Percentiles rank a stretch among this genome's conserved stretches.
Evolutionary conservation across 2,329 filamentous ascomycete genomes (phyloP).

Genomic region (Penicillium capsulatum): DNA sequence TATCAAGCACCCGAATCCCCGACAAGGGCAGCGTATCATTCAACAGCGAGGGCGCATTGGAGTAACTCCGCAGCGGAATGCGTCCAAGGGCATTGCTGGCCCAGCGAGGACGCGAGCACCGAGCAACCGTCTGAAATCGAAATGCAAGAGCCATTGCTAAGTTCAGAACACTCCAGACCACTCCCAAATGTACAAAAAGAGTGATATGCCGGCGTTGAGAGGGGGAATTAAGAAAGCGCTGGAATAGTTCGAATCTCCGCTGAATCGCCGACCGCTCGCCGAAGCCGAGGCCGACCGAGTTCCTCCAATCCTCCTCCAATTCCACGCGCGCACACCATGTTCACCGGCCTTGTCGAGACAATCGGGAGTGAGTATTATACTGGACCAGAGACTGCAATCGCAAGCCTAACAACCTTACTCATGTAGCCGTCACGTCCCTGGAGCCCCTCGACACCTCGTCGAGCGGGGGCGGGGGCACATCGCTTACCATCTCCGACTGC

Average conservation of each 20-base stretch:
- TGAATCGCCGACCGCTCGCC: constrained; percentile 26
- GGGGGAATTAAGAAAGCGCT: constrained; percentile 10
- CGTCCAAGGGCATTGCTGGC: constrained; percentile 20
- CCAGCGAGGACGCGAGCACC: constrained; percentile 19
- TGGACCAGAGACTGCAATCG: not conserved
- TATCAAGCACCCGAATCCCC: constrained; percentile 85
- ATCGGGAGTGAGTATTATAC: constrained; percentile 71
- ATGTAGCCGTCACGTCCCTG: constrained; percentile 73
- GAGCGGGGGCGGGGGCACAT: constrained; percentile 73
- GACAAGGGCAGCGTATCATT: constrained; percentile 64
- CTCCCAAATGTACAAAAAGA: constrained; percentile 1
- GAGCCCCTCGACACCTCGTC: constrained; percentile 71
- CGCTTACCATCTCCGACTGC: constrained; percentile 74
- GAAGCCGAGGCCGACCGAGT: constrained; percentile 26
- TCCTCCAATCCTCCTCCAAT: constrained; percentile 14
- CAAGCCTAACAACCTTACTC: constrained; percentile 25
- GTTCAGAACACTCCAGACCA: too few species aligned
- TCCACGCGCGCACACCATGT: constrained; percentile 59
- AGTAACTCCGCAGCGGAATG: constrained; percentile 32
- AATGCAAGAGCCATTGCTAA: constrained; percentile 28
- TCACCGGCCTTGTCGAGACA: constrained; percentile 89
- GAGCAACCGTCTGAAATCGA: constrained; percentile 24
- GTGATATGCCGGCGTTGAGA: not conserved
- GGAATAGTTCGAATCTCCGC: constrained; percentile 23
- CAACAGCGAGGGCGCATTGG: constrained; percentile 39